Evolutionary conservation across 139 green algal genomes (phyloP).

Genomic region (Chlamydomonas sp.): DNA sequence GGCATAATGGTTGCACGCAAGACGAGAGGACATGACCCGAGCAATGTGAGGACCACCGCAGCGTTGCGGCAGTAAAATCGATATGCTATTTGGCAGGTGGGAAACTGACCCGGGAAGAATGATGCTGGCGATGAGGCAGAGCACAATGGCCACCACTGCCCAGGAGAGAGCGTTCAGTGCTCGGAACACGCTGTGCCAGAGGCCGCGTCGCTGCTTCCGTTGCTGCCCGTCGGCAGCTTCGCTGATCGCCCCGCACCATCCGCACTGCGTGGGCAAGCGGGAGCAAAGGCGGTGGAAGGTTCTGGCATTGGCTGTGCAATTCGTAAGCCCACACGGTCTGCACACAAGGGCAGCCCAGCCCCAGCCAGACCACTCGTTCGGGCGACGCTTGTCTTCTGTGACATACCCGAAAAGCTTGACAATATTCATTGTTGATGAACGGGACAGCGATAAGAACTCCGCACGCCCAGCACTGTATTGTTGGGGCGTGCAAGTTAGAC

Average conservation of each 20-base stretch:
- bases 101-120: background rate
- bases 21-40: too few species aligned
- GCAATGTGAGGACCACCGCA: too few species aligned
- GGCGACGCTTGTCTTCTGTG: too few species aligned
- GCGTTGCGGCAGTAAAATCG: too few species aligned
- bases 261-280: constrained; percentile 17
- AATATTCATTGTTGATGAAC: background rate
- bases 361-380: too few species aligned
- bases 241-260: constrained; percentile 42
- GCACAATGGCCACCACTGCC: constrained; percentile 9
- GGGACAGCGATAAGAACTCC: constrained; percentile 36
- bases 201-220: background rate
- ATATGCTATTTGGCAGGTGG: too few species aligned
- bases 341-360: background rate
- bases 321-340: background rate
- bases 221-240: background rate
- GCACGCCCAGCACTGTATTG: constrained; percentile 44
- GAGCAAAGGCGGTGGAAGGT: background rate
- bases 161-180: background rate
- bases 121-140: background rate
- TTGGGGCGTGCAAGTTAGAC: too few species aligned
- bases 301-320: too few species aligned
- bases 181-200: background rate
- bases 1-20: too few species aligned
- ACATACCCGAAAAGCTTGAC: constrained; percentile 26